phyloP scores from a whole-genome alignment of 164 flowering plant species.

The Platanus orientalis region DNA sequence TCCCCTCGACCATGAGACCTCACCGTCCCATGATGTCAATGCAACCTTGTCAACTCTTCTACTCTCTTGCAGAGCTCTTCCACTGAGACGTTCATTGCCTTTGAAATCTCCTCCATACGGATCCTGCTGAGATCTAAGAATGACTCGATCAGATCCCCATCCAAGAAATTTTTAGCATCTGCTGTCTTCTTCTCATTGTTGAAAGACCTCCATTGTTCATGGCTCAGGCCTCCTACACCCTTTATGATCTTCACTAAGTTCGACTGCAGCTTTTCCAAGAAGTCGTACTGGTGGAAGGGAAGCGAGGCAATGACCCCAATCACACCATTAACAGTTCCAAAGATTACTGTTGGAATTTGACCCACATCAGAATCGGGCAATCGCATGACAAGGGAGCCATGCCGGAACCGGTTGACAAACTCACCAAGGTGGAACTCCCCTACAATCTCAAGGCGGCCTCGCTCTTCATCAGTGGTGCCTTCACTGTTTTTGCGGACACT shows the following conservation, averaged over 20 bases:
- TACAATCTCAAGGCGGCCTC: constrained; percentile 83
- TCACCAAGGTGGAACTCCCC: constrained; percentile 97
- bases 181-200: constrained; percentile 83
- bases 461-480: constrained; percentile 95
- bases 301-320: constrained; percentile 93
- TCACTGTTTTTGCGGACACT: constrained; percentile 92
- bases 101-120: constrained; percentile 86
- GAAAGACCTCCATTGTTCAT: constrained; percentile 95
- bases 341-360: constrained; percentile 85
- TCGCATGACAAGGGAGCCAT: constrained; percentile 96
- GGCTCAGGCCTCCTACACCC: constrained; percentile 94
- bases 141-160: constrained; percentile 92
- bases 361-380: constrained; percentile 93
- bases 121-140: constrained; percentile 85
- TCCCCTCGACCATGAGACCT: no score
- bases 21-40: constrained; percentile 25
- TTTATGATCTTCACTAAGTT: constrained; percentile 81
- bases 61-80: constrained; percentile 97
- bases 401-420: constrained; percentile 79
- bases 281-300: constrained; percentile 72
- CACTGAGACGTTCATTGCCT: constrained; percentile 55
- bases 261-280: constrained; percentile 79
- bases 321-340: constrained; percentile 87
- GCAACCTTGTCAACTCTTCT: constrained; percentile 89
- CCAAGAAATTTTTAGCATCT: constrained; percentile 79